Conservation (phyloP, 768 basidiomycete genomes). For the Mycena vitilis region DNA sequence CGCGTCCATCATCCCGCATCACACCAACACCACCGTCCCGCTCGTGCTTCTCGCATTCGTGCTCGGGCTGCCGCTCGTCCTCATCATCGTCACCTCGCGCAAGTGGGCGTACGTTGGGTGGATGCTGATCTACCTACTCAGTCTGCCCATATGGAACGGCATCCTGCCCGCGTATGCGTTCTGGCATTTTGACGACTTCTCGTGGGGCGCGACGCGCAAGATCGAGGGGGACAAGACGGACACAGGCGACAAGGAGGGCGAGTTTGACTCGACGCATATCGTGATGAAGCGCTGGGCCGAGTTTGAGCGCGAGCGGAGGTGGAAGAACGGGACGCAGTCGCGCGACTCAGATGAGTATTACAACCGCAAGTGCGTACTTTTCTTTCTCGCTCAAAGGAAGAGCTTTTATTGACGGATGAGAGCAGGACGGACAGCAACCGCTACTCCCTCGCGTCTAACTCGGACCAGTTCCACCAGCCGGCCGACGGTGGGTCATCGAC, state of each 20-base stretch:
- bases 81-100: slow-evolving; percentile 96
- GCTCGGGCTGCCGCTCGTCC: slow-evolving; percentile 93
- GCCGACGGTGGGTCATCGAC: slow-evolving; percentile 66
- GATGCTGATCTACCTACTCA: slow-evolving; percentile 95
- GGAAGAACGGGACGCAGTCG: slow-evolving; percentile 89
- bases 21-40: slow-evolving; percentile 85
- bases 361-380: slow-evolving; percentile 76
- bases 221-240: slow-evolving; percentile 71
- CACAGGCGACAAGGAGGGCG: slow-evolving; percentile 91
- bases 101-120: slow-evolving; percentile 96
- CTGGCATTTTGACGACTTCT: slow-evolving; percentile 99
- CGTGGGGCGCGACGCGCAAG: slow-evolving; percentile 95
- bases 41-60: slow-evolving; percentile 94
- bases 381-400: slow-evolving; percentile 10
- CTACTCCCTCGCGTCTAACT: slow-evolving; percentile 83
- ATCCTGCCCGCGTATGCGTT: slow-evolving; percentile 95
- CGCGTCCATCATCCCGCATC: slow-evolving; percentile 84
- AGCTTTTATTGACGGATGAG: slow-evolving; percentile 23
- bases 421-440: slow-evolving; percentile 58
- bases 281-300: slow-evolving; percentile 99
- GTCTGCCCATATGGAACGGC: slow-evolving; percentile 97
- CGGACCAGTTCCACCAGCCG: slow-evolving; percentile 73
- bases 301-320: slow-evolving; percentile 95
- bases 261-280: slow-evolving; percentile 96
- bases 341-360: slow-evolving; percentile 77